Conservation (phyloP, 257 asterid genomes). For the Lavandula angustifolia region DNA sequence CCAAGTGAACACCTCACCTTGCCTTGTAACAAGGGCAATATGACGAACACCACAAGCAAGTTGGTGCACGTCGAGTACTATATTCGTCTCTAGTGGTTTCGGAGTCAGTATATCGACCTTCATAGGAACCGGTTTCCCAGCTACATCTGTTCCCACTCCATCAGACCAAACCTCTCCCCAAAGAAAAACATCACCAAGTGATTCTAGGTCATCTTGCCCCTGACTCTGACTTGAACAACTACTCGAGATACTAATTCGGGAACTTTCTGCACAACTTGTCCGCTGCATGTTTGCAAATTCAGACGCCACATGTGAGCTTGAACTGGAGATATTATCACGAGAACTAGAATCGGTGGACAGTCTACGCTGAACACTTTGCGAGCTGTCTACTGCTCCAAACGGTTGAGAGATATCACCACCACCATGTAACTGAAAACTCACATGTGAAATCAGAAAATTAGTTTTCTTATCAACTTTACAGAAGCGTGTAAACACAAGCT, state of each 20-base stretch:
- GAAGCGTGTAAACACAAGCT: slow-evolving; percentile 1
- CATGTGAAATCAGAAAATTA: slow-evolving; percentile 3
- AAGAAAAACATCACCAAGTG: slow-evolving; percentile 91
- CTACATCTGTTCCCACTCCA: slow-evolving; percentile 52
- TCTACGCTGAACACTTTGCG: slow-evolving; percentile 51
- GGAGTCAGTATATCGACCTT: slow-evolving; percentile 72
- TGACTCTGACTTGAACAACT: slow-evolving; percentile 89
- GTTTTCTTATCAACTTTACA: background rate
- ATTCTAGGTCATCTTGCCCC: slow-evolving; percentile 96
- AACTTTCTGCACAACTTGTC: slow-evolving; percentile 88
- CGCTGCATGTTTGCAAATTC: slow-evolving; percentile 85
- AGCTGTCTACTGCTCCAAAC: slow-evolving; percentile 59
- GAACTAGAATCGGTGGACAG: slow-evolving; percentile 48
- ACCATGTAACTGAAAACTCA: slow-evolving; percentile 59
- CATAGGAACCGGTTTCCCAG: slow-evolving; percentile 55
- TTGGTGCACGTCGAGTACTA: slow-evolving; percentile 84
- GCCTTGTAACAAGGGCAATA: slow-evolving; percentile 83
- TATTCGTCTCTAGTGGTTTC: slow-evolving; percentile 72
- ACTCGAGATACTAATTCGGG: slow-evolving; percentile 89
- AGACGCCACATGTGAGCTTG: slow-evolving; percentile 75
- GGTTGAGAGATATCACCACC: slow-evolving; percentile 52
- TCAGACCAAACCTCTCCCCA: slow-evolving; percentile 98
- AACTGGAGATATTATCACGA: slow-evolving; percentile 35
- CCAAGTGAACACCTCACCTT: slow-evolving; percentile 95
- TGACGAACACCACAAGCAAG: slow-evolving; percentile 89